Base-by-base conservation (phyloP, 2,329 filamentous ascomycete genomes). In the Myriosclerotinia curreyana region DNA sequence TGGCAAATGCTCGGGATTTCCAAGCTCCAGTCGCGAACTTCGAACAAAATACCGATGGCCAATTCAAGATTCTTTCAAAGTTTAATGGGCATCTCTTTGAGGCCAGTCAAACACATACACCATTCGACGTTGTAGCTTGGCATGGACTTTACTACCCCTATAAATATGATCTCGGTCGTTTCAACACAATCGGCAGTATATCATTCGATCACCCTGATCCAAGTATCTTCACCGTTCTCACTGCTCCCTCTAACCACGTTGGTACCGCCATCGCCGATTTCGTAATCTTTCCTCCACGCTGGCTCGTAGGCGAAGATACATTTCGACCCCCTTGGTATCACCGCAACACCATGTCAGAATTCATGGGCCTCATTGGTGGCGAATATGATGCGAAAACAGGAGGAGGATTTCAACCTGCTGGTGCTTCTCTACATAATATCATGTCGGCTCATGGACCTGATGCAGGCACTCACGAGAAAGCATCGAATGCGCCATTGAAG, bases 121-220 rank as follows among this genome's bases (percentile, higher is more conserved):
- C 90, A 0, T 93, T 92, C 71, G 89, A 93, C 70, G 84, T 93
- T 0, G 89, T 92, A 3, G 88, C 86, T 3, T 93, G 89, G 89
- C 89, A 93, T 73, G 90, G 90, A 52, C 89, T 86, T 67, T 92
- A 92, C 76, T 88, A 89, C 66, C 90, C 90, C 0, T 91, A 86
- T 82, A 93, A 93, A 77, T 93, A 93, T 77, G 90, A 92, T 71
- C 81, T 93, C 0, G 88, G 87, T 34, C 85, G 88, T 40, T 93
- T 92, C 80, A 89, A 88, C 77, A 86, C 85, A 51, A 86, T 93
- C 52, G 90, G 89, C 25, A 86, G 82, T 62, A 86, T 91, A 68
- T 88, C 85, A 9, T 91, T 85, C 72, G 90, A 93, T 74, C 90
- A 93, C 72, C 89, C 89, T 0, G 90, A 93, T 72, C 90, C 90